A percentile compares a stretch with the other conserved stretches of the same genome.
These are phyloP conservation scores for Cicer chorassanicum DNA, from an alignment of 306 rosid genomes.

Conservation along the genomic window DNA sequence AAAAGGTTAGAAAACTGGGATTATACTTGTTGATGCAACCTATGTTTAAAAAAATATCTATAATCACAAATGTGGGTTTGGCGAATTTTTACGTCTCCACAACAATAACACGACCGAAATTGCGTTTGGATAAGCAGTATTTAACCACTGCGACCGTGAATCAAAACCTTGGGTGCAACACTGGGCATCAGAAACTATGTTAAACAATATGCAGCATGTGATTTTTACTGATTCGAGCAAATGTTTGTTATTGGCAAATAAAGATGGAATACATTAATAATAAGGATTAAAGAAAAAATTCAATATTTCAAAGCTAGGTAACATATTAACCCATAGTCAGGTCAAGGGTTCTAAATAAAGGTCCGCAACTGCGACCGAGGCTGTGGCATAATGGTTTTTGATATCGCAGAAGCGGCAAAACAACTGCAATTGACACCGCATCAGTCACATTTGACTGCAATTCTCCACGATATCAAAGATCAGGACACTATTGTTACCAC, in stretches of 20 bases:
- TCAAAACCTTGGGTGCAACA: neutral
- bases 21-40: neutral
- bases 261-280: neutral
- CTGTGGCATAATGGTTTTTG: too few species aligned
- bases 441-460: too few species aligned
- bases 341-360: too few species aligned
- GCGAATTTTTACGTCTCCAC: neutral
- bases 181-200: neutral
- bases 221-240: conserved; percentile 2
- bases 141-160: neutral
- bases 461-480: too few species aligned
- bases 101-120: neutral
- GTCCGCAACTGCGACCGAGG: too few species aligned
- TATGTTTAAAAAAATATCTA: neutral
- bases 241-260: neutral
- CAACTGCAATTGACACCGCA: too few species aligned
- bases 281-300: conserved; percentile 10
- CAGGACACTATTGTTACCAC: too few species aligned
- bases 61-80: neutral
- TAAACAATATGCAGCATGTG: neutral
- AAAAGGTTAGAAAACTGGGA: neutral
- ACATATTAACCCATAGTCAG: neutral
- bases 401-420: too few species aligned
- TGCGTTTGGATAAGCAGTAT: neutral
- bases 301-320: conserved; percentile 20